Base-by-base conservation (phyloP, 176 grass and related monocot species). In the Urochloa ruziziensis region DNA sequence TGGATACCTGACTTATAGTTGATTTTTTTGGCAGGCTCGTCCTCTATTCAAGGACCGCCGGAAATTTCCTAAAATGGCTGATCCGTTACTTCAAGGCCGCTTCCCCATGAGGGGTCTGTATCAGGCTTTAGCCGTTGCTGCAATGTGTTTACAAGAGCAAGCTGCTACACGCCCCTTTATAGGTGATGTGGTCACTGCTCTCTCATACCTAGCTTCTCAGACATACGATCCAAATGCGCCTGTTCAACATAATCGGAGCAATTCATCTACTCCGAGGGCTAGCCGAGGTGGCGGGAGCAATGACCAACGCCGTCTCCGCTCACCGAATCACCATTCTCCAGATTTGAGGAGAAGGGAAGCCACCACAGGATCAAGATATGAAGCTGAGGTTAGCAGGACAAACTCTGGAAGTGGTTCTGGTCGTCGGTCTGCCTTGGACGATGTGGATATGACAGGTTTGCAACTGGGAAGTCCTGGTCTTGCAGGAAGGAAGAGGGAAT, bases 141-240 rank as follows among this genome's bases (percentile, higher is more conserved):
- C 97, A 52, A 99, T 99, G 97, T 96, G 97, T 92, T 93, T 99
- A 71, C 97, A 99, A 66, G 93, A 99, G 83, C 97, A 99, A 87
- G 90, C 93, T 79, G 83, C 93, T 61, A 96, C 91, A 81, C 85
- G 97, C n/a, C 97, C 97, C 77, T 91, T 94, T 43, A 94, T 99
- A 83, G 97, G 91, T 70, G 97, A 99, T 83, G 93, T 99, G n/a
- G 97, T 96, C 56, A 96, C 93, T 11, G 97, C 97, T 64, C 92
- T 99, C 56, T 99, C 97, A 40, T 99, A 99, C 88, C 91, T 99
- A 49, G 93, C 97, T 89, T 99, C 97, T 35, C 97, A 99, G 77
- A 80, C 83, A 59, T 96, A 94, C 10, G 86, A 96, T 90, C 93
- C 93, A 82, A 91, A 91, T 68, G 83, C 86, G 1, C 56, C 83